Evolutionary conservation across 2,329 filamentous ascomycete genomes (phyloP), one percentile per base, ranked within the genome.

Genomic region (Aspergillus costaricaensis): DNA sequence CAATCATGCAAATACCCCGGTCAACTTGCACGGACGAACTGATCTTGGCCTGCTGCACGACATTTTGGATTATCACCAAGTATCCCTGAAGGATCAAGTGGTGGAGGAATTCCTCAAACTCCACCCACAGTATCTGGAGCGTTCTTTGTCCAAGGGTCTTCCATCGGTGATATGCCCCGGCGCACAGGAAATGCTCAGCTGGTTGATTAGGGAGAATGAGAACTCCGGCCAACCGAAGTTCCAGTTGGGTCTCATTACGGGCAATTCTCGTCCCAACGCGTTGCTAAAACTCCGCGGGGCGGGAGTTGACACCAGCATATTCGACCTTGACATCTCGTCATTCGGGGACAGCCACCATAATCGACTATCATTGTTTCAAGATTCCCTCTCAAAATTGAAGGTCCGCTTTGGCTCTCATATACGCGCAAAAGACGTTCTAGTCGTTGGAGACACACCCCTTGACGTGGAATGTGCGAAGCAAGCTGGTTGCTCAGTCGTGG

Each of bases 381-480:
- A 60, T 44, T 60, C 59, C 3, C 48, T 64, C 53, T 9, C 57
- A n/a, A 57, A 56, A 23, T 21, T 60, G 19, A 50, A 53, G 12
- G 48, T 50, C 5, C 50, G 30, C 2, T 44, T 62, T 21, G 59
- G 57, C 23, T 38, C 54, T 14, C 50, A 48, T 17, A 38, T 60
- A 21, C 43, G 48, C 15, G 17, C 49, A 44, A 52, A 55, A n/a
- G 58, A 64, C n/a, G 44, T 62, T 3, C 54, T 64, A 7, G 41
- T 64, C n/a, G 57, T 64, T 4, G 62, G 62, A 10, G 62, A 64
- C 32, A 64, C 62, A 0, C 62, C 62, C 0, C 41, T 64, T 12
- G 62, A 64, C 17, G 57, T 64, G 12, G 62, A 64, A 32, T 62
- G 62, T 32, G 62, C 62, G 15, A 64, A 62, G 47, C 39, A 60